Base-by-base conservation (phyloP, 768 basidiomycete genomes). In the Naematelia aurantialba region DNA sequence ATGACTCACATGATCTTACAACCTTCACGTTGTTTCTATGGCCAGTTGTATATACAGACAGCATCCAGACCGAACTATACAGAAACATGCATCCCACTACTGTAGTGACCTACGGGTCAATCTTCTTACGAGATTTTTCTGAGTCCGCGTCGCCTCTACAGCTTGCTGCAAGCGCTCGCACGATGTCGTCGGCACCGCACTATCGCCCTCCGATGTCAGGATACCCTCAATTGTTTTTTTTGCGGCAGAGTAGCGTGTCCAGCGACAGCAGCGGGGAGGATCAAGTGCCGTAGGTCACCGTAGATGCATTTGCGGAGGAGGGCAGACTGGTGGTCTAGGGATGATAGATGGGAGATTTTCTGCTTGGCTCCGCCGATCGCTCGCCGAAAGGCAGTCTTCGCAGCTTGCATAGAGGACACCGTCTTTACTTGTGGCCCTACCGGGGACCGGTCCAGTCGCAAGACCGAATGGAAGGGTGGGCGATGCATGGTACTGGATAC, bases 191-290 rank as follows among this genome's bases (percentile, higher is more conserved):
- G 70, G 50, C 70, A 54, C 26, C 31, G 34, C 67, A 72, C 70
- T 72, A 67, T 56, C n/a, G 70, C 50, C 70, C 69, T 67, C 70
- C 67, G 70, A 64, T 72, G 70, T 68, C 70, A 67, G 54, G 63
- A 67, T 58, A 62, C 45, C 61, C 61, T 26, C 11, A n/a, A n/a
- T n/a, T n/a, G n/a, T n/a, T n/a, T n/a, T n/a, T n/a, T n/a, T n/a
- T n/a, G n/a, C n/a, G n/a, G n/a, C n/a, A n/a, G n/a, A n/a, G n/a
- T n/a, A n/a, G n/a, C n/a, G n/a, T n/a, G n/a, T n/a, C n/a, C n/a
- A n/a, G n/a, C n/a, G n/a, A n/a, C n/a, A n/a, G n/a, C n/a, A n/a
- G n/a, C n/a, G 56, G 29, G 19, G 1, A 55, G 60, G 12, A 25
- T 47, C 1, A 61, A 56, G 34, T 61, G 60, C 1, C 60, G 60